Evolutionary conservation across 495 filamentous ascomycete genomes (phyloP), one percentile per base, ranked within the genome.

Genomic region (Paragyromitra xinjiangensis): DNA sequence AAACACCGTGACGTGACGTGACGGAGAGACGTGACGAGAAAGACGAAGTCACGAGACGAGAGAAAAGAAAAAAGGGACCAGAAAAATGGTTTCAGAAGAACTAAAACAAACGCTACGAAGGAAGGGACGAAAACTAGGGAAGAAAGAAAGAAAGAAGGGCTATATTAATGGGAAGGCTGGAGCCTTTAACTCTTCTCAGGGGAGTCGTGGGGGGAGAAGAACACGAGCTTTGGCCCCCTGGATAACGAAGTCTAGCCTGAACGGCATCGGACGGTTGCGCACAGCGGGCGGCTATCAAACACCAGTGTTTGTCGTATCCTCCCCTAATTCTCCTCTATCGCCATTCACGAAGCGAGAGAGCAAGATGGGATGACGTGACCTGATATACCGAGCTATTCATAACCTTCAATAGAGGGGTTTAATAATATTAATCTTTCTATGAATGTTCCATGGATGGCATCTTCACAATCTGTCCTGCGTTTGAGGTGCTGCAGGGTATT

Each of bases 231-330:
- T 22, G 66, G 24, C 66, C 65, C 37, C 67, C 29, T 34, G 24
- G 34, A 26, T n/a, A 39, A 7, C 24, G 37, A 44, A 58, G 61
- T 11, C 63, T 48, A 61, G 56, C 72, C 72, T 69, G 66, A 55
- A 45, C 37, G n/a, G 12, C 66, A 16, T 16, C 26, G 26, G 26
- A 44, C 37, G 39, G 59, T 42, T 40, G 40, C 34, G 69, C 40
- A 42, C 40, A 61, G 67, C 51, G 71, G 67, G 65, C 53, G 65
- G 44, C 5, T 75, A 71, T 71, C 66, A 75, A 71, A 75, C 66
- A 75, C 40, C 58, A 34, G 56, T 42, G 69, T 64, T 24, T 71
- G 69, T 63, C 40, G 40, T 26, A 71, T 39, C 56, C 53, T 45
- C 51, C 37, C 26, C 53, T 62, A 48, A 71, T 63, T 45, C 29